Conservation (phyloP, 805 yeast species). For the Yarrowia sp. region DNA sequence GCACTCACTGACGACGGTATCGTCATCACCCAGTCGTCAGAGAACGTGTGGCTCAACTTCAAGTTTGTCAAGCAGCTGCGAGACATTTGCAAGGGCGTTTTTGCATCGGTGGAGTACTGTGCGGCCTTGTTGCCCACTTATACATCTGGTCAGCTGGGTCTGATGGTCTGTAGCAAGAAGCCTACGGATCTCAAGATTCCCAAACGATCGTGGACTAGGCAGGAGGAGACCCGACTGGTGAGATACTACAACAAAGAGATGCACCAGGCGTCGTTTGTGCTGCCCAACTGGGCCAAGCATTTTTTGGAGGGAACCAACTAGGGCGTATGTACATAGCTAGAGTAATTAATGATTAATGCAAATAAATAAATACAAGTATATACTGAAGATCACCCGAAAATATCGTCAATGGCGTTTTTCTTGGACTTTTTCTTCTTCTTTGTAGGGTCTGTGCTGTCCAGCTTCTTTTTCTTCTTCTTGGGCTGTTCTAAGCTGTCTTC, state of each 20-base stretch:
- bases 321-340: neutral
- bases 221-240: slow-evolving; percentile 62
- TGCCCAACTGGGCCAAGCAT: slow-evolving; percentile 85
- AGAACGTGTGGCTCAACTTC: slow-evolving; percentile 90
- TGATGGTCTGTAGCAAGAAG: slow-evolving; percentile 87
- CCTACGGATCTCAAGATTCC: slow-evolving; percentile 66
- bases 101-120: slow-evolving; percentile 89
- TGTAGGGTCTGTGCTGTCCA: neutral
- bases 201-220: slow-evolving; percentile 58
- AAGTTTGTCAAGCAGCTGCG: slow-evolving; percentile 78
- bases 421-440: slow-evolving; percentile 48
- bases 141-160: slow-evolving; percentile 97
- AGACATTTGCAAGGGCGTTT: slow-evolving; percentile 75
- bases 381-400: slow-evolving; percentile 53
- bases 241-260: slow-evolving; percentile 80
- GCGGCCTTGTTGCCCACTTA: slow-evolving; percentile 94
- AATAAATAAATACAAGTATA: neutral
- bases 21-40: slow-evolving; percentile 78
- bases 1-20: slow-evolving; percentile 65
- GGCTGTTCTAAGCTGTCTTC: slow-evolving; percentile 25
- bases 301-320: slow-evolving; percentile 38
- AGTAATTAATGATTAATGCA: neutral
- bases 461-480: slow-evolving; percentile 32
- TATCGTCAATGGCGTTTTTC: slow-evolving; percentile 66
- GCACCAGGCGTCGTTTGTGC: slow-evolving; percentile 83